phyloP scores from a whole-genome alignment of 2,329 filamentous ascomycete species.

The Teratosphaeria nubilosa region DNA sequence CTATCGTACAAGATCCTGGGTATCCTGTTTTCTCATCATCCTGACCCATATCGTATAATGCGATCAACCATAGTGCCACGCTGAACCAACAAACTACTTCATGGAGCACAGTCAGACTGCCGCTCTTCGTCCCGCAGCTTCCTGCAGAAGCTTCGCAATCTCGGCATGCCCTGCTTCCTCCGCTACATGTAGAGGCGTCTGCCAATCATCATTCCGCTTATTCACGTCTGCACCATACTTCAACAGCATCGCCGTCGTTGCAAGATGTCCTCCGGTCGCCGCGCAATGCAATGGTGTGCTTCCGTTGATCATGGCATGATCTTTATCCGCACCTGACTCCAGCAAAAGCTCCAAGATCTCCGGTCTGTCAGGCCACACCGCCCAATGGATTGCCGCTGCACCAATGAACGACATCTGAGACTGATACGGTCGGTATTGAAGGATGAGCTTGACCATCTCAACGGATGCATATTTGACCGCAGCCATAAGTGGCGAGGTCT shows the following conservation, averaged over 20 bases:
- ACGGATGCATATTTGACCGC: constrained; percentile 20
- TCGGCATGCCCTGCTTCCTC: constrained; percentile 8
- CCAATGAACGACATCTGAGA: constrained; percentile 19
- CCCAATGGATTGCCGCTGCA: constrained; percentile 21
- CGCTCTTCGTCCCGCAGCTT: constrained; percentile 1
- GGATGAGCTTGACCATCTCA: constrained; percentile 16
- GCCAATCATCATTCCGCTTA: constrained; percentile 15
- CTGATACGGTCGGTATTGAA: constrained; percentile 19
- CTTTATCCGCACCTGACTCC: constrained; percentile 17
- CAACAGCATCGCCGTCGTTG: constrained; percentile 17
- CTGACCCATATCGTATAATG: neutral
- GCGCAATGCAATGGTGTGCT: constrained; percentile 23
- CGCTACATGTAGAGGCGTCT: constrained; percentile 19
- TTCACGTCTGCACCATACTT: constrained; percentile 17
- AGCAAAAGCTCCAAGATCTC: constrained; percentile 18
- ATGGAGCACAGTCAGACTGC: neutral
- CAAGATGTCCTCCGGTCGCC: constrained; percentile 13
- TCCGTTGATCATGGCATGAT: constrained; percentile 19
- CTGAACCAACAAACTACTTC: neutral
- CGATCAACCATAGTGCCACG: neutral
- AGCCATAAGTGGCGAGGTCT: constrained; percentile 25
- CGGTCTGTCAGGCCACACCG: constrained; percentile 17
- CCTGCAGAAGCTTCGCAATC: constrained; percentile 9
- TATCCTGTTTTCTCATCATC: neutral
- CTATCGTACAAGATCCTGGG: neutral